A percentile compares a stretch with the other conserved stretches of the same genome.
Conservation (phyloP, 495 filamentous ascomycete genomes). For the Chaetomium cochliodes region DNA sequence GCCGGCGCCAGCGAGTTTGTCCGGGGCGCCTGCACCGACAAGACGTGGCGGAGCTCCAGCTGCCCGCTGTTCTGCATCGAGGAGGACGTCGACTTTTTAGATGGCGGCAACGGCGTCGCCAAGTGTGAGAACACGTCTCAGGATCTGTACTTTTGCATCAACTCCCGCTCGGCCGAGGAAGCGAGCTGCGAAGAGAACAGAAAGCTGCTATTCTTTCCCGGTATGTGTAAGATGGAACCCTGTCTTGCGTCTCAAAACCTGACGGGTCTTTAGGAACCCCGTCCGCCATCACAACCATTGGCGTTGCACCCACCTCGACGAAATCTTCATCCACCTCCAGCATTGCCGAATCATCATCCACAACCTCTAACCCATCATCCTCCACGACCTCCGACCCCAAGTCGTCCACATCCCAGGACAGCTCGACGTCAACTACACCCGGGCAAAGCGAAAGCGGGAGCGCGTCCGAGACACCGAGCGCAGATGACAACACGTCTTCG, state of each 20-base stretch:
- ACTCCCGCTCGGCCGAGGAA: background rate
- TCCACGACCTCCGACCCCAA: background rate
- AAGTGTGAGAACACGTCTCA: slow-evolving; percentile 20
- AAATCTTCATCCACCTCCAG: background rate
- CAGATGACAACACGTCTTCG: background rate
- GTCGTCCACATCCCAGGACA: background rate
- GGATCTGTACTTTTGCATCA: slow-evolving; percentile 28
- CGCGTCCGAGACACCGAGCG: background rate
- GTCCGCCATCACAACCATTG: slow-evolving; percentile 24
- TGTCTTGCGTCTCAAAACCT: background rate
- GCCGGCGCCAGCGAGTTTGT: slow-evolving; percentile 16
- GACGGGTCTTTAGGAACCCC: slow-evolving; percentile 15
- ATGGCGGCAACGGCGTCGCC: slow-evolving; percentile 24
- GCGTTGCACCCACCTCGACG: slow-evolving; percentile 9
- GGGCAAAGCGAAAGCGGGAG: background rate
- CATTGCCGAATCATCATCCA: background rate
- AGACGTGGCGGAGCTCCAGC: slow-evolving; percentile 24
- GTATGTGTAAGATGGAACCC: slow-evolving; percentile 6
- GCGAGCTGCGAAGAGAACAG: slow-evolving; percentile 6
- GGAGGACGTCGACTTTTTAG: slow-evolving; percentile 17
- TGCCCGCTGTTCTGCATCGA: slow-evolving; percentile 29
- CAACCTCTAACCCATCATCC: background rate
- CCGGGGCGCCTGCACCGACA: slow-evolving; percentile 31
- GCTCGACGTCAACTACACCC: background rate
- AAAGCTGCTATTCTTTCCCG: slow-evolving; percentile 16